A percentile compares a stretch with the other conserved stretches of the same genome.
phyloP scores from a whole-genome alignment of 352 stramenopile genomes.

The Phytophthora macrochlamydospora region DNA sequence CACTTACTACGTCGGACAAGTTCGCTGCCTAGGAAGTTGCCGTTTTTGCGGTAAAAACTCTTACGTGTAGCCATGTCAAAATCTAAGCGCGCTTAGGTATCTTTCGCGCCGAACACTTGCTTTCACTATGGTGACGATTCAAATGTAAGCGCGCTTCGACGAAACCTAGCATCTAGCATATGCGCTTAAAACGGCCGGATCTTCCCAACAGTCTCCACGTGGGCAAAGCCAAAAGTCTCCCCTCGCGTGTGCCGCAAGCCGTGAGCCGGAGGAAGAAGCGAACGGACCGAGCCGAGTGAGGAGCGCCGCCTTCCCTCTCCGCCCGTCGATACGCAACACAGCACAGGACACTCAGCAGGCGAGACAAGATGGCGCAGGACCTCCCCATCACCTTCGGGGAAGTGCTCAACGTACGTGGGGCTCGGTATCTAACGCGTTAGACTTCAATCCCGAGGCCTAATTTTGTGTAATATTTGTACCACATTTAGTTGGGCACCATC shows the following conservation, averaged over 20 bases:
- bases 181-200: constrained; percentile 19
- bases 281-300: constrained; percentile 38
- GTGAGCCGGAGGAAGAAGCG: constrained; percentile 73
- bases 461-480: constrained; percentile 13
- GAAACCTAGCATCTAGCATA: too few relatives aligned
- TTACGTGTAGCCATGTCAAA: background rate
- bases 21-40: constrained; percentile 34
- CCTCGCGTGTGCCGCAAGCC: constrained; percentile 47
- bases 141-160: too few relatives aligned
- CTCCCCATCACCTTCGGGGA: constrained; percentile 90
- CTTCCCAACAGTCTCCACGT: constrained; percentile 12
- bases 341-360: constrained; percentile 18
- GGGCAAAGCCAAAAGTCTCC: constrained; percentile 25
- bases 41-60: background rate
- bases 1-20: constrained; percentile 58
- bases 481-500: constrained; percentile 77
- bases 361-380: constrained; percentile 79
- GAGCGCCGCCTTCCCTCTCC: constrained; percentile 18
- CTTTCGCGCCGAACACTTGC: background rate
- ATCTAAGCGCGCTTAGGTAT: constrained; percentile 37
- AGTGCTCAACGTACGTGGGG: constrained; percentile 82
- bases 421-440: constrained; percentile 20
- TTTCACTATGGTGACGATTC: too few relatives aligned
- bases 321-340: constrained; percentile 21
- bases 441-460: constrained; percentile 9